Base-by-base conservation (phyloP, 805 yeast genomes). In the Torulaspora microellipsoides region DNA sequence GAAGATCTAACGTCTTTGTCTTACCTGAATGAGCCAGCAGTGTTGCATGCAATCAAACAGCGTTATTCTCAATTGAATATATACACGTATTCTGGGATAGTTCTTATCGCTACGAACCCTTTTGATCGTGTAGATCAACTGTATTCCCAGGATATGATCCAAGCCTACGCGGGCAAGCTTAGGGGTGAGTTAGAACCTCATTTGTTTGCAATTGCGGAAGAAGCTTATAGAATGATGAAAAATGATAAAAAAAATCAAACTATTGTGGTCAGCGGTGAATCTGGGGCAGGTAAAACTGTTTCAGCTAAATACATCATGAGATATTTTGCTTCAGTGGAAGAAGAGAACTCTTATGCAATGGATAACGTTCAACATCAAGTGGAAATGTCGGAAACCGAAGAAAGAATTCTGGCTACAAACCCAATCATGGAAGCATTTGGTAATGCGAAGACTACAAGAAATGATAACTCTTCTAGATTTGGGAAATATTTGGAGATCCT, bases 241-340 rank as follows among this genome's bases (percentile, higher is more conserved):
- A 75, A 81, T 36, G 93, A 88, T 55, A 71, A 77, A 29, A 73
- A 79, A 56, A 91, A 93, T 68, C 99, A 91, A 68, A 91, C 99
- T 1, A 90, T 91, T 50, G 96, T 91, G 15, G 98, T 91, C 13
- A 81, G 91, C 55, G 99, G 99, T 67, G 99, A 91, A 67, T 87
- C 96, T 8, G 99, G 99, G 65, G 98, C 99, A 27, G 99, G 99
- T 65, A 93, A 91, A 60, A 93, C 99, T 3, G 98, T 93, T 30
- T 82, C 95, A 49, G 99, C 99, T 33, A 93, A 93, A 65, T 93
- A 86, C 66, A 91, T 91, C 52, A 91, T 91, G 99, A 80, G 98
- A 64, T 91, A 90, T 66, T 91, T 91, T 66, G 98, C 99, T 3
- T 82, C 95, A 12, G 96, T 93, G 14, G 97, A 91, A 60, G 71